phyloP scores from a whole-genome alignment of 441 rosid genomes.

The Omphalea diandra region DNA sequence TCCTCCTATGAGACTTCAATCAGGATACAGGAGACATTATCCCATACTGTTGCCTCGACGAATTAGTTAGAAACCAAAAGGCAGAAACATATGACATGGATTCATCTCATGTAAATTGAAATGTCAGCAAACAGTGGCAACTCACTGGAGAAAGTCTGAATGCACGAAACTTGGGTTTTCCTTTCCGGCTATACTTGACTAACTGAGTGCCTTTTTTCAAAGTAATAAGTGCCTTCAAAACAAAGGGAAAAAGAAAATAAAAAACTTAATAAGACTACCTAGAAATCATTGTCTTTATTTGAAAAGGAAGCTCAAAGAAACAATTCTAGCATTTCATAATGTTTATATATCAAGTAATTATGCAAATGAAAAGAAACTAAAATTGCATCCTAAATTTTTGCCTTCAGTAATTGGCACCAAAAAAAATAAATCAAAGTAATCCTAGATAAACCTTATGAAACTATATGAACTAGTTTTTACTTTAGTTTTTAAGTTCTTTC shows the following conservation, averaged over 20 bases:
- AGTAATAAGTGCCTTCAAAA: conserved; percentile 64
- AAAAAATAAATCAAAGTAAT: too few species aligned
- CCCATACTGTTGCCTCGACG: not conserved
- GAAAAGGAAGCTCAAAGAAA: too few species aligned
- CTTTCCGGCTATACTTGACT: conserved; percentile 88
- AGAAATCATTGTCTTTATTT: not conserved
- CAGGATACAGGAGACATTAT: not conserved
- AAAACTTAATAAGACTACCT: not conserved
- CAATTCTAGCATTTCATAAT: not conserved
- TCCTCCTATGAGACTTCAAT: not conserved
- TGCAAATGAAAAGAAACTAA: too few species aligned
- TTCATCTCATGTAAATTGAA: not conserved
- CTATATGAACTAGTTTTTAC: too few species aligned
- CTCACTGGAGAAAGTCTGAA: conserved; percentile 88
- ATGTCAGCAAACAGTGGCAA: conserved; percentile 16
- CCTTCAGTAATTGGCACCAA: too few species aligned
- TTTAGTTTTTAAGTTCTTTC: too few species aligned
- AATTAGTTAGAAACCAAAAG: not conserved
- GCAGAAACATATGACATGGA: not conserved
- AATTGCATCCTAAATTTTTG: too few species aligned
- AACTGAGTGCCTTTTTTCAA: conserved; percentile 86
- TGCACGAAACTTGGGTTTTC: conserved; percentile 89
- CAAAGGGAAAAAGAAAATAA: conserved; percentile 1
- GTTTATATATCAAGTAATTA: too few species aligned
- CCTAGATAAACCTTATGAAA: too few species aligned